A percentile compares a stretch with the other conserved stretches of the same genome.
Conservation (phyloP, 2,329 filamentous ascomycete species). For the Neonectria hederae region DNA sequence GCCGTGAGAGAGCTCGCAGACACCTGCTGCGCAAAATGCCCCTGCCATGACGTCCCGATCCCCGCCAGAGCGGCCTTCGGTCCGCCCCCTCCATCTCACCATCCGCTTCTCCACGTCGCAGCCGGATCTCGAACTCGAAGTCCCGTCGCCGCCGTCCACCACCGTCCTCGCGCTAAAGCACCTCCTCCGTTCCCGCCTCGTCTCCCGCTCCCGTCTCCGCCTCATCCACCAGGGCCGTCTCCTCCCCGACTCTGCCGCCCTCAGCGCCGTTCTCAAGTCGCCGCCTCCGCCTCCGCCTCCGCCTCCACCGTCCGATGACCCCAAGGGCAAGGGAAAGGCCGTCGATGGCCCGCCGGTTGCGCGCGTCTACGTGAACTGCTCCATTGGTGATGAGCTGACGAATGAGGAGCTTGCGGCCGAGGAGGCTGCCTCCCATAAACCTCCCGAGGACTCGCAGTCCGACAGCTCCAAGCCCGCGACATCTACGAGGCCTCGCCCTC, state of each 20-base stretch:
- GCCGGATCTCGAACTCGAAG: slow-evolving; percentile 82
- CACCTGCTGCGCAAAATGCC: slow-evolving; percentile 34
- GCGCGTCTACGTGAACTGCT: slow-evolving; percentile 91
- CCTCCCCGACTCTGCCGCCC: slow-evolving; percentile 75
- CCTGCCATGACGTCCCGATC: slow-evolving; percentile 40
- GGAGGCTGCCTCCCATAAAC: slow-evolving; percentile 55
- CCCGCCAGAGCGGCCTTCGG: slow-evolving; percentile 35
- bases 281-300: slow-evolving; percentile 69
- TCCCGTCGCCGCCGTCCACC: slow-evolving; percentile 72
- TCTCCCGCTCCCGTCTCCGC: slow-evolving; percentile 77
- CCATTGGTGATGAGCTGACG: slow-evolving; percentile 80
- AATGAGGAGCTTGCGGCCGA: slow-evolving; percentile 75
- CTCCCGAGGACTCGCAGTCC: slow-evolving; percentile 59
- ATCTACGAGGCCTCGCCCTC: slow-evolving; percentile 51
- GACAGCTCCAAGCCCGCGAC: slow-evolving; percentile 45
- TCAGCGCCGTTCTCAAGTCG: slow-evolving; percentile 74
- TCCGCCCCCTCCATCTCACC: slow-evolving; percentile 73
- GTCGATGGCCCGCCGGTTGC: slow-evolving; percentile 61
- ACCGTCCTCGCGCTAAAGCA: slow-evolving; percentile 84
- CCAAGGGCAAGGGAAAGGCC: slow-evolving; percentile 67
- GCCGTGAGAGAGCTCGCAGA: not conserved
- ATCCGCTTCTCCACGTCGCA: slow-evolving; percentile 90
- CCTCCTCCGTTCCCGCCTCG: slow-evolving; percentile 78
- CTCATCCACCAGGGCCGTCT: slow-evolving; percentile 92
- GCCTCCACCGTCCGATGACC: slow-evolving; percentile 52